Conservation (phyloP, 805 yeast genomes). For the Schizosaccharomyces octosporus region DNA sequence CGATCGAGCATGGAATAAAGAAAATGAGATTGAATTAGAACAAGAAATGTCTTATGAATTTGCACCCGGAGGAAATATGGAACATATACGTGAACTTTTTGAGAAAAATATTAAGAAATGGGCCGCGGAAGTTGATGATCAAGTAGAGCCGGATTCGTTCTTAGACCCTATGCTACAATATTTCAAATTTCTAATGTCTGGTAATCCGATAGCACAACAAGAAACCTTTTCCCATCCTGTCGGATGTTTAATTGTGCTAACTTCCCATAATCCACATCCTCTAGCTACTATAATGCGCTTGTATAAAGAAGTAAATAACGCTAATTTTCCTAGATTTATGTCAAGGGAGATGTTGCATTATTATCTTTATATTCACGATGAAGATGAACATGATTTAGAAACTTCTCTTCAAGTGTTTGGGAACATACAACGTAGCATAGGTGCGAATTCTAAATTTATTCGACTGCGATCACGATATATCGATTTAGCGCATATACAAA, state of each 20-base stretch:
- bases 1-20: conserved; percentile 3
- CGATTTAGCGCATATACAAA: background rate
- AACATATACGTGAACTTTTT: conserved; percentile 3
- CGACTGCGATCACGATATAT: background rate
- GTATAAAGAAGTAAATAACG: conserved; percentile 21
- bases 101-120: conserved; percentile 1
- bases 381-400: conserved; percentile 21
- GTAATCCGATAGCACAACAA: conserved; percentile 41
- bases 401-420: conserved; percentile 18
- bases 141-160: conserved; percentile 10
- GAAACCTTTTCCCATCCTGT: conserved; percentile 78
- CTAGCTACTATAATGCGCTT: conserved; percentile 27
- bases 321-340: conserved; percentile 33
- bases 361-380: conserved; percentile 28
- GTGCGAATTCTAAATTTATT: conserved; percentile 13
- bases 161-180: conserved; percentile 24
- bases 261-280: conserved; percentile 34
- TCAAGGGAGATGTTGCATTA: conserved; percentile 36
- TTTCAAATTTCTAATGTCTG: conserved; percentile 32
- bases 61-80: conserved; percentile 5
- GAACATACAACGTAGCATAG: conserved; percentile 18
- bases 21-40: conserved; percentile 2
- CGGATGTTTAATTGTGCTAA: conserved; percentile 42
- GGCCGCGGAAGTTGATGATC: background rate
- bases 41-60: conserved; percentile 4